These are phyloP conservation scores for Chytriomyces hyalinus DNA, from an alignment of 192 early-diverging fungal species.

Conservation along the genomic window DNA sequence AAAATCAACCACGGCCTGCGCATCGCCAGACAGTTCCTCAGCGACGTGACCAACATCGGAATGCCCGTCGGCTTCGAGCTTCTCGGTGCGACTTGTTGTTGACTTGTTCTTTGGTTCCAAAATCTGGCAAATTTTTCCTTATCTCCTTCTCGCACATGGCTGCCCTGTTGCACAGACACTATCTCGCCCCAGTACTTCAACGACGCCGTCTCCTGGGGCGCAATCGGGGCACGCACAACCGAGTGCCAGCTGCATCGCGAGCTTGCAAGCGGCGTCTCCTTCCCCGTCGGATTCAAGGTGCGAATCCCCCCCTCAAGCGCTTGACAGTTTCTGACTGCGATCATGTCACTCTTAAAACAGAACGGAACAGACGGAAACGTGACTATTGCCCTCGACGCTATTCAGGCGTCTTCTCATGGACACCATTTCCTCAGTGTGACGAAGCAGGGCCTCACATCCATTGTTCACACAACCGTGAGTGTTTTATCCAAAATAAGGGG, in stretches of 20 bases:
- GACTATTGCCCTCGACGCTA: constrained; percentile 88
- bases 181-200: constrained; percentile 97
- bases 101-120: background rate
- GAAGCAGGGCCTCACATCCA: constrained; percentile 92
- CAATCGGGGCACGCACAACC: constrained; percentile 97
- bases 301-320: background rate
- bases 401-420: constrained; percentile 81
- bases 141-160: background rate
- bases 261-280: constrained; percentile 90
- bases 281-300: constrained; percentile 96
- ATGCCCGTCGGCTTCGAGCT: constrained; percentile 89
- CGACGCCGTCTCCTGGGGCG: constrained; percentile 96
- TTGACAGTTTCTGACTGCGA: background rate
- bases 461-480: constrained; percentile 76
- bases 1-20: constrained; percentile 96
- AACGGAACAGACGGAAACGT: constrained; percentile 89
- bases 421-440: constrained; percentile 95
- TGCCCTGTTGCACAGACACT: constrained; percentile 60
- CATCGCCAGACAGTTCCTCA: constrained; percentile 79
- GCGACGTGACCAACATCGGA: constrained; percentile 80
- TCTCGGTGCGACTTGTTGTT: constrained; percentile 60
- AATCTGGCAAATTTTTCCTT: background rate
- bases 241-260: constrained; percentile 96
- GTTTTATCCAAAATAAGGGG: background rate
- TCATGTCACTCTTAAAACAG: background rate